Base-by-base conservation (phyloP, 176 grass and related monocot species). In the Guadua angustifolia region DNA sequence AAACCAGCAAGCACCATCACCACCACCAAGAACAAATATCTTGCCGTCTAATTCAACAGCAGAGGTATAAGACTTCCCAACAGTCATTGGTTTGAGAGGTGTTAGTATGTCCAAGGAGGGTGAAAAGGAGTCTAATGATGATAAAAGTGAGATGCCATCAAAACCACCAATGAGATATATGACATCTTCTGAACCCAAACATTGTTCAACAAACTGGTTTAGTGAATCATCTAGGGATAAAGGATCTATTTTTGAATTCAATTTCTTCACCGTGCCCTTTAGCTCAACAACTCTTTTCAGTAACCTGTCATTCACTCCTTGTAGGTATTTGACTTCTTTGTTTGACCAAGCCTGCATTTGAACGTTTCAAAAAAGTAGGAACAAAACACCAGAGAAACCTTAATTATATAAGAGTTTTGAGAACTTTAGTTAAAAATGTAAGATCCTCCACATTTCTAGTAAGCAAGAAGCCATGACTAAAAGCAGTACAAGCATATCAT, bases 121-220 rank as follows among this genome's bases (percentile, higher is more conserved):
- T 47, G 90, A 92, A 85, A 92, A 95, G 0, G 88, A 92, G 65
- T 95, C 90, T 38, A 95, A 74, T 29, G 86, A 80, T 79, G 90
- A 55, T 43, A 95, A 71, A 84, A 74, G 85, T 82, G 88, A 89
- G 47, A 26, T 71, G 59, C 93, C 93, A 76, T 95, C 79, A 60
- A 84, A 90, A 80, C 93, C 93, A 70, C 93, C 90, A 22, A 92
- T 66, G 65, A 95, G 74, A 90, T 95, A 95, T 69, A 95, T 92
- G 66, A 95, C 85, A 39, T 92, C 85, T 77, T 95, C 90, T 56
- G 90, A 92, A 47, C 90, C 90, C 77, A 90, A 79, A 77, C 82
- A 92, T 69, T 95, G 85, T 71, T 92, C 90, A 73, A 92, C 90
- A 44, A 92, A 95, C 61, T 86, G 66, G 29, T 81, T 87, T 53